Conservation (phyloP, 2,329 filamentous ascomycete genomes). For the Gaeumannomyces sp. region DNA sequence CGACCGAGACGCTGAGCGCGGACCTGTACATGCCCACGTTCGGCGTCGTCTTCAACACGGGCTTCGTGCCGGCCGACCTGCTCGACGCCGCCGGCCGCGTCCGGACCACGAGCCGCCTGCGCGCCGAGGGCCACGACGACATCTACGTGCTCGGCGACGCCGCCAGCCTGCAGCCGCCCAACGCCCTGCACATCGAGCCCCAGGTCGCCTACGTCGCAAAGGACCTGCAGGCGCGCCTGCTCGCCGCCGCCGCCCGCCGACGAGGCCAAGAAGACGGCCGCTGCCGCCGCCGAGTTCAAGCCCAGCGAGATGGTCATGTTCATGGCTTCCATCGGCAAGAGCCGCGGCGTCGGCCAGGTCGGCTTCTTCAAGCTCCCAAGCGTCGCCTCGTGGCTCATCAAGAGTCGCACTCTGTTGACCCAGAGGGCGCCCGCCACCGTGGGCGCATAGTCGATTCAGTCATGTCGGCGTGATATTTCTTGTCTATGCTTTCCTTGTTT, state of each 20-base stretch:
- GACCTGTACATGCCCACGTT: slow-evolving; percentile 40
- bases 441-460: neutral
- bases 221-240: slow-evolving; percentile 19
- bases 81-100: slow-evolving; percentile 21
- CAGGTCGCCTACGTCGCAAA: slow-evolving; percentile 20
- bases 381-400: slow-evolving; percentile 19
- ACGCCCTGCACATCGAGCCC: slow-evolving; percentile 17
- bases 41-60: slow-evolving; percentile 37
- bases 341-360: slow-evolving; percentile 22
- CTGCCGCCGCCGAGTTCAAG: slow-evolving; percentile 14
- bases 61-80: slow-evolving; percentile 21
- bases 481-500: neutral
- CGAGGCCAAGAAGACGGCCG: neutral
- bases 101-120: slow-evolving; percentile 19
- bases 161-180: slow-evolving; percentile 20
- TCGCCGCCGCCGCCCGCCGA: neutral
- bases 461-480: neutral
- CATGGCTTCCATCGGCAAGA: slow-evolving; percentile 19
- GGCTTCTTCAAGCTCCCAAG: slow-evolving; percentile 18
- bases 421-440: neutral
- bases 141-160: slow-evolving; percentile 26
- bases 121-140: slow-evolving; percentile 22
- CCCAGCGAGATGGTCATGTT: slow-evolving; percentile 16
- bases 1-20: slow-evolving; percentile 10
- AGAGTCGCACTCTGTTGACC: slow-evolving; percentile 20